Evolutionary conservation across 2,329 filamentous ascomycete species (phyloP).

Genomic region (Pseudogymnoascus sp.): DNA sequence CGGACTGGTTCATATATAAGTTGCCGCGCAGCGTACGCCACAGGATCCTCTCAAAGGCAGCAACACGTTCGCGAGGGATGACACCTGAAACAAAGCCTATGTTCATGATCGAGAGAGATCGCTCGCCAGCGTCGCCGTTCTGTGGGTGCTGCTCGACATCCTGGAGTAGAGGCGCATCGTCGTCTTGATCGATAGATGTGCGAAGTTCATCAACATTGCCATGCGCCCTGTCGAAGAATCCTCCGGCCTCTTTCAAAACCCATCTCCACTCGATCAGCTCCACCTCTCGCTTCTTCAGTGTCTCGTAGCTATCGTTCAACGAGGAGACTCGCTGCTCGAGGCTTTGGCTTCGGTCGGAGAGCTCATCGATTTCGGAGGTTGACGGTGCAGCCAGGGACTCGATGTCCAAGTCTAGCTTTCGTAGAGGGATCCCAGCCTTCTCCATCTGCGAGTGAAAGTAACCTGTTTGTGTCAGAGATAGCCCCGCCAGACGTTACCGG

Average conservation of each 20-base stretch:
- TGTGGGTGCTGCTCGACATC: conserved; percentile 79
- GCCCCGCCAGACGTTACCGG: conserved; percentile 1
- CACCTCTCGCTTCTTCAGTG: conserved; percentile 92
- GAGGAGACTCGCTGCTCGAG: conserved; percentile 87
- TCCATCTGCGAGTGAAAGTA: conserved; percentile 97
- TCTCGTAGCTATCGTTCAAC: conserved; percentile 97
- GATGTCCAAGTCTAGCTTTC: conserved; percentile 84
- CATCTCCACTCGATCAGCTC: conserved; percentile 98
- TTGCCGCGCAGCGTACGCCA: conserved; percentile 97
- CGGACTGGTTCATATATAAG: conserved; percentile 99
- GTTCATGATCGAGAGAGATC: conserved; percentile 94
- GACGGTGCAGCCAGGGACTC: conserved; percentile 81
- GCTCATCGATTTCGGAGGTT: conserved; percentile 91
- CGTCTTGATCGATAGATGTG: conserved; percentile 74
- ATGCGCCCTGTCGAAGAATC: conserved; percentile 94
- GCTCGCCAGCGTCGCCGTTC: conserved; percentile 55
- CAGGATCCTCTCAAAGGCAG: conserved; percentile 91
- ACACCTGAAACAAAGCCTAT: conserved; percentile 98
- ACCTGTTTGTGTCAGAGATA: conserved; percentile 41
- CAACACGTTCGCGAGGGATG: conserved; percentile 86
- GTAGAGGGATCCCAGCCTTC: conserved; percentile 76
- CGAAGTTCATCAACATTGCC: conserved; percentile 96
- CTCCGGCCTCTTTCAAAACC: conserved; percentile 91
- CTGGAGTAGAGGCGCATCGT: conserved; percentile 86
- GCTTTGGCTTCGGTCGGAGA: conserved; percentile 84